Evolutionary conservation across 1,284 basidiomycete species (phyloP).

Genomic region (Rhodotorula sp.): DNA sequence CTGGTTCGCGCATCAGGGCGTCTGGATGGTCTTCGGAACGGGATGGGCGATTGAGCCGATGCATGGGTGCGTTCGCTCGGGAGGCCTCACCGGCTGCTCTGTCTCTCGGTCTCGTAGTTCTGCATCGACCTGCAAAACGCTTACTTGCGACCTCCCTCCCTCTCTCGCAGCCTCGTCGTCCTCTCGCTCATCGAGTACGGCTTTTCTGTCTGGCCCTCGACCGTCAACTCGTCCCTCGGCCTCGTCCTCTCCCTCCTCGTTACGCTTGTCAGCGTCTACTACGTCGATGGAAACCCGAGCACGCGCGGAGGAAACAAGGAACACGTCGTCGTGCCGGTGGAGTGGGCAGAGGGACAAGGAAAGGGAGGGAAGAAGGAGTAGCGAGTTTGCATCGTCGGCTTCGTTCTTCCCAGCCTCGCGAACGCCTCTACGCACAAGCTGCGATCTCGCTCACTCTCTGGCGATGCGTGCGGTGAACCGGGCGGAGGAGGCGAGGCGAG

Average conservation of each 20-base stretch:
- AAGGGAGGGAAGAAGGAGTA: not conserved
- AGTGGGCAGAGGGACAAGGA: not conserved
- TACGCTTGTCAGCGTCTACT: constrained; percentile 52
- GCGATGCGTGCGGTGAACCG: too few relatives aligned
- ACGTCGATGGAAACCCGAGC: not conserved
- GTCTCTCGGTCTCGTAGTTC: too few relatives aligned
- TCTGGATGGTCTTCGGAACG: constrained; percentile 47
- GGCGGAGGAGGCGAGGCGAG: too few relatives aligned
- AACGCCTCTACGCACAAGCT: not conserved
- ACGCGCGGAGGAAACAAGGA: not conserved
- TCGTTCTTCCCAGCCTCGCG: not conserved
- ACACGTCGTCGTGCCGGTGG: not conserved
- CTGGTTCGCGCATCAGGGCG: constrained; percentile 73
- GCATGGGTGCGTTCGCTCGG: constrained; percentile 57
- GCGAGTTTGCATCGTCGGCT: not conserved
- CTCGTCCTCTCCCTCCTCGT: constrained; percentile 61
- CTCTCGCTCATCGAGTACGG: constrained; percentile 71
- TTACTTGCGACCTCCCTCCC: too few relatives aligned
- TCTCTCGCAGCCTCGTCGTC: constrained; percentile 59
- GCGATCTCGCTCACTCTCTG: not conserved
- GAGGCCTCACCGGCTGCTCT: not conserved
- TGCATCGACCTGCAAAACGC: not conserved
- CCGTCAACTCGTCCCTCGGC: constrained; percentile 63
- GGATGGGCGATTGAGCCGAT: constrained; percentile 40
- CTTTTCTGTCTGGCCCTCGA: constrained; percentile 86